These are phyloP conservation scores for Penicillium decumbens DNA, from an alignment of 2,329 filamentous ascomycete genomes.

Conservation along the genomic window DNA sequence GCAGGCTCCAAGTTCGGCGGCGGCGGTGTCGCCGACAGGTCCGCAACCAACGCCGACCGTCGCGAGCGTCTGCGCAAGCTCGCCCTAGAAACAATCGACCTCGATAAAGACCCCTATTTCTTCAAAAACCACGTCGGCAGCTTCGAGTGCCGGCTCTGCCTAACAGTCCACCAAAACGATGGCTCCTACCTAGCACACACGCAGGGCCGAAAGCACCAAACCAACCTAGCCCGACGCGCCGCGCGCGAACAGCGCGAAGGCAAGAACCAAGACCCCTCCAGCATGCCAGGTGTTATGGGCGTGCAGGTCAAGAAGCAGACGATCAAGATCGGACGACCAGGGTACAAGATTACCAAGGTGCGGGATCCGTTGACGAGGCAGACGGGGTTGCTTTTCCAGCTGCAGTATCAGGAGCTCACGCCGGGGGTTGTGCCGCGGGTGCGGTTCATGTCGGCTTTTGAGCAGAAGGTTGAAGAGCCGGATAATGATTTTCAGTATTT, in stretches of 20 bases:
- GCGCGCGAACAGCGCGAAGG: conserved; percentile 94
- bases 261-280: conserved; percentile 57
- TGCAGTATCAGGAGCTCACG: conserved; percentile 89
- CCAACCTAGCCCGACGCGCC: conserved; percentile 89
- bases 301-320: conserved; percentile 76
- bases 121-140: conserved; percentile 99
- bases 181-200: conserved; percentile 98
- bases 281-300: conserved; percentile 69
- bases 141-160: conserved; percentile 93
- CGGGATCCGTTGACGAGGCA: conserved; percentile 84
- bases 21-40: conserved; percentile 89
- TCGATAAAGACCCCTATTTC: conserved; percentile 99
- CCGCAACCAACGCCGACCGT: conserved; percentile 91
- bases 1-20: conserved; percentile 97
- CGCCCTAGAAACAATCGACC: conserved; percentile 96
- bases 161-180: conserved; percentile 98
- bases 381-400: conserved; percentile 87
- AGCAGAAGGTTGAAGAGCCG: conserved; percentile 89
- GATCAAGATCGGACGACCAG: conserved; percentile 91
- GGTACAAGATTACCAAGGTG: conserved; percentile 97
- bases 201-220: conserved; percentile 97
- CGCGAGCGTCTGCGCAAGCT: conserved; percentile 96
- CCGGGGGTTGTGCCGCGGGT: conserved; percentile 72
- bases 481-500: conserved; percentile 95
- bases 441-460: conserved; percentile 95